These are phyloP conservation scores for Coprinopsis cinerea DNA, from an alignment of 768 basidiomycete genomes.

Conservation along the genomic window DNA sequence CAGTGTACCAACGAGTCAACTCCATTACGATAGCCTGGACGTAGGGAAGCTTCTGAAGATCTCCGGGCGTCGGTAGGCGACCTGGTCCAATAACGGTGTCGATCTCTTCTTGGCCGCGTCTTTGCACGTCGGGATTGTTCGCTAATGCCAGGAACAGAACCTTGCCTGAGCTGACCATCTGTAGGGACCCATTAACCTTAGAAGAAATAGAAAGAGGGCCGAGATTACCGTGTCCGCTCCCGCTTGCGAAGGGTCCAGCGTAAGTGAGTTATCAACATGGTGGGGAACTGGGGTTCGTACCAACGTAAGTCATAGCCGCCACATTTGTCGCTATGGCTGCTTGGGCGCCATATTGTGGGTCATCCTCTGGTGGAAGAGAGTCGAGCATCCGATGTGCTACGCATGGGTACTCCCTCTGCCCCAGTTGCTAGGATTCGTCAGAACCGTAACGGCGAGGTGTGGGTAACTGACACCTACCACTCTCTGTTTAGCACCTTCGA, in stretches of 20 bases:
- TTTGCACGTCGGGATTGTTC: conserved; percentile 13
- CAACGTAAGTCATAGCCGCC: conserved; percentile 5
- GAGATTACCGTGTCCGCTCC: conserved; percentile 4
- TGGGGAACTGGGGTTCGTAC: background rate
- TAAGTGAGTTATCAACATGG: background rate
- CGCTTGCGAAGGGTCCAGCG: background rate
- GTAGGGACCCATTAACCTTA: background rate
- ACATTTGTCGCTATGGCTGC: background rate
- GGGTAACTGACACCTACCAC: background rate
- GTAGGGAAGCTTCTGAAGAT: conserved; percentile 25
- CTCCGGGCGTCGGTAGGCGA: conserved; percentile 12
- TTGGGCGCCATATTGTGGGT: background rate
- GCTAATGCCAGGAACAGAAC: conserved; percentile 12
- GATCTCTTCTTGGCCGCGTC: conserved; percentile 12
- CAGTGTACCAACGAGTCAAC: conserved; percentile 17
- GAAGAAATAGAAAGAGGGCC: background rate
- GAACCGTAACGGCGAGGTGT: no score
- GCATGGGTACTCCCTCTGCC: background rate
- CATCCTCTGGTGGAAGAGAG: background rate
- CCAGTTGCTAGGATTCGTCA: background rate
- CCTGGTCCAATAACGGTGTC: conserved; percentile 14
- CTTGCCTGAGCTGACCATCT: background rate
- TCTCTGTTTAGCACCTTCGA: conserved; percentile 1
- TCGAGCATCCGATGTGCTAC: background rate
- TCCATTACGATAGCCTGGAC: conserved; percentile 31